These are phyloP conservation scores for Penicillium polonicum DNA, from an alignment of 2,329 filamentous ascomycete species.

Conservation along the genomic window DNA sequence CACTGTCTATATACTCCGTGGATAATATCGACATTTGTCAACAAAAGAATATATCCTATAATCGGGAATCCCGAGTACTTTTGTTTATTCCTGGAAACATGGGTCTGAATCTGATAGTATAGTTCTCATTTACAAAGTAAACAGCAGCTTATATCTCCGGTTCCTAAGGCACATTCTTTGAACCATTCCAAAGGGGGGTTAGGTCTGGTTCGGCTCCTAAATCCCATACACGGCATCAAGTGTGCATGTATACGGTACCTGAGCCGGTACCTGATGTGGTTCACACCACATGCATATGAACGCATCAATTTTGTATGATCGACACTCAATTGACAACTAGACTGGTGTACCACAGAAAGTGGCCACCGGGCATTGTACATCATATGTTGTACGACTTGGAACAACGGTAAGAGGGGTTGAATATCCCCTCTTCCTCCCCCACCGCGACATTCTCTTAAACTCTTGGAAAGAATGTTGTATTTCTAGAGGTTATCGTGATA, in stretches of 20 bases:
- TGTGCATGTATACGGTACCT: slow-evolving; percentile 1
- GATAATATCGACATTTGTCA: not conserved
- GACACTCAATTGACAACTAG: not conserved
- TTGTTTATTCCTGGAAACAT: not conserved
- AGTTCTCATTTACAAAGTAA: not conserved
- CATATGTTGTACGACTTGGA: not conserved
- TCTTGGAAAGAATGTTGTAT: not conserved
- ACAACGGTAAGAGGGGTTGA: slow-evolving; percentile 3
- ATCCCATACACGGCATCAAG: not conserved
- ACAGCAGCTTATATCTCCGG: not conserved
- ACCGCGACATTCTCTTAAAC: slow-evolving; percentile 4
- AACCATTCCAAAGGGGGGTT: not conserved
- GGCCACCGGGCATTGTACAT: not conserved
- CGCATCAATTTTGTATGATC: slow-evolving; percentile 3
- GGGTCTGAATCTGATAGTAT: not conserved
- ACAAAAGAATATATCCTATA: not conserved
- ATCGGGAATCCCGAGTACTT: not conserved
- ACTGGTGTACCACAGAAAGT: not conserved
- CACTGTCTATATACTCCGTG: not conserved
- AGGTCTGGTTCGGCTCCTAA: not conserved
- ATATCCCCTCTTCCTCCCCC: not conserved
- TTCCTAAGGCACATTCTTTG: not conserved
- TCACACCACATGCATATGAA: not conserved
- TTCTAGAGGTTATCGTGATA: not conserved
- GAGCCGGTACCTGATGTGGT: not conserved